phyloP scores from a whole-genome alignment of 2,329 filamentous ascomycete genomes.

The Fusarium verticillioides region DNA sequence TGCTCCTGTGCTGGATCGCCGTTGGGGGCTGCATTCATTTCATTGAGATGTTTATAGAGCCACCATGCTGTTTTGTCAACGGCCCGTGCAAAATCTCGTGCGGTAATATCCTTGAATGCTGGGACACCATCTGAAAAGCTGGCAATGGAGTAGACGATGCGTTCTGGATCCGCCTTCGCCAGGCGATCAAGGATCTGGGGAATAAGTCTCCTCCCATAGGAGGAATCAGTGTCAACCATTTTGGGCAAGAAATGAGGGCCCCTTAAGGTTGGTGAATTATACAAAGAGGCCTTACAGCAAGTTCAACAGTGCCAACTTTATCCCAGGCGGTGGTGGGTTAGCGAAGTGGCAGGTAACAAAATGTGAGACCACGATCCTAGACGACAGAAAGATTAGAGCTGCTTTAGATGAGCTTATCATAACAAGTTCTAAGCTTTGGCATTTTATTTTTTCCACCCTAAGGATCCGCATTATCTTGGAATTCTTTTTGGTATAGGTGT shows the following conservation, averaged over 20 bases:
- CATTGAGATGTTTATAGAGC: not conserved
- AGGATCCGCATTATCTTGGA: not conserved
- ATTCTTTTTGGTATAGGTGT: not conserved
- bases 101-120: not conserved
- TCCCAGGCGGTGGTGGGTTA: too few relatives aligned
- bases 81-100: not conserved
- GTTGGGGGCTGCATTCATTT: not conserved
- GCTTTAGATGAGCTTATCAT: not conserved
- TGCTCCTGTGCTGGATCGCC: not conserved
- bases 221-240: not conserved
- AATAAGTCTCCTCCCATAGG: not conserved
- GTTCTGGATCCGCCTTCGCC: not conserved
- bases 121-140: not conserved
- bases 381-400: not conserved
- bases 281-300: not conserved
- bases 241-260: too few relatives aligned
- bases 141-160: not conserved
- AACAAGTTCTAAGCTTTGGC: not conserved
- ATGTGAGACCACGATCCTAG: not conserved
- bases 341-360: not conserved
- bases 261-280: not conserved
- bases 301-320: not conserved
- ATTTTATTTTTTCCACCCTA: not conserved
- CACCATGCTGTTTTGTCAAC: constrained; percentile 4
- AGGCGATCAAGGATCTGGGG: not conserved